Conservation (phyloP, 495 filamentous ascomycete genomes). For the Daldinia loculata region DNA sequence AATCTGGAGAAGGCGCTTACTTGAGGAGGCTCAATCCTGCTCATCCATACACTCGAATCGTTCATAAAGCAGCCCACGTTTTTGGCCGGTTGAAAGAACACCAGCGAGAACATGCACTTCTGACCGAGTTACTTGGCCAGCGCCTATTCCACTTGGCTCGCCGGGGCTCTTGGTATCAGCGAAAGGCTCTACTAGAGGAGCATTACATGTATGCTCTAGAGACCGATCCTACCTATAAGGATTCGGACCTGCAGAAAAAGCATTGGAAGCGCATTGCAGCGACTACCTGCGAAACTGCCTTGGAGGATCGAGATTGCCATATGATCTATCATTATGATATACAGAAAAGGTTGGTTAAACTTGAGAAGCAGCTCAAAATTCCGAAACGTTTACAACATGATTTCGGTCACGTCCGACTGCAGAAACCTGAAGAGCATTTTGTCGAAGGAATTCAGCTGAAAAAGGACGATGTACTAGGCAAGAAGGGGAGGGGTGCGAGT, state of each 20-base stretch:
- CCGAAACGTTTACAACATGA: constrained; percentile 89
- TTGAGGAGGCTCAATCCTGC: constrained; percentile 90
- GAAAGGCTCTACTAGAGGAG: constrained; percentile 93
- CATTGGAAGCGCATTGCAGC: constrained; percentile 83
- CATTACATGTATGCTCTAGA: constrained; percentile 83
- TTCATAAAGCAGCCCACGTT: constrained; percentile 83
- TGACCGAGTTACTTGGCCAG: constrained; percentile 80
- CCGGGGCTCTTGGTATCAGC: constrained; percentile 93
- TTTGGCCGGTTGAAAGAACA: constrained; percentile 85
- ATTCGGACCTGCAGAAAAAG: constrained; percentile 68
- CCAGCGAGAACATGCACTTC: constrained; percentile 75
- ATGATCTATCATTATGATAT: constrained; percentile 93
- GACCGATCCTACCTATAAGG: constrained; percentile 48
- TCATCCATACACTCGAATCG: constrained; percentile 92
- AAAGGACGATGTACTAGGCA: constrained; percentile 54
- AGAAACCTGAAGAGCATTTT: constrained; percentile 75
- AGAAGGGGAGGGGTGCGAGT: constrained; percentile 58
- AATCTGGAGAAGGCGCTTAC: constrained; percentile 88
- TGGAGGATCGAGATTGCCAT: constrained; percentile 88
- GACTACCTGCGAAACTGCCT: constrained; percentile 83
- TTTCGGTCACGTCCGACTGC: constrained; percentile 83
- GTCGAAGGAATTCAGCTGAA: constrained; percentile 81
- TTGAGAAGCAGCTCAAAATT: constrained; percentile 86
- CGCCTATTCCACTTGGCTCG: constrained; percentile 84
- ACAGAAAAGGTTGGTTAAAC: constrained; percentile 88